Percentiles rank a stretch among this genome's conserved stretches.
Evolutionary conservation across 495 filamentous ascomycete genomes (phyloP).

Genomic region (Neurospora discreta): DNA sequence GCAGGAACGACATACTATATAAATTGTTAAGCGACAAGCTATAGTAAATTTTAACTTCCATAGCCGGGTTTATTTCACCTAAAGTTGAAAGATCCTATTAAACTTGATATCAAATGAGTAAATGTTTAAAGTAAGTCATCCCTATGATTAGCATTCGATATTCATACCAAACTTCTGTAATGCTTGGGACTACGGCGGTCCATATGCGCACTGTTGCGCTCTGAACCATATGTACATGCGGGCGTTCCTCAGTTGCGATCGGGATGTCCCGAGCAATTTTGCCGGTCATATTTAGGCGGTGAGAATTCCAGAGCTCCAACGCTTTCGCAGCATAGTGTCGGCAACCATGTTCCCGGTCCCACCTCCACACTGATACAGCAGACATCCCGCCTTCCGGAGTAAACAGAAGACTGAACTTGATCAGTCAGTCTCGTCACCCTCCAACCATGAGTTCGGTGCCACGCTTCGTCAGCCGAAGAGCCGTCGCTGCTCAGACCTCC

Average conservation of each 20-base stretch:
- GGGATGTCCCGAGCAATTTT: neutral
- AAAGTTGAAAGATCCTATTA: too few relatives aligned
- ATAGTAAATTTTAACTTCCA: too few relatives aligned
- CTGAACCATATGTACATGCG: neutral
- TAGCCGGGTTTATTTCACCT: too few relatives aligned
- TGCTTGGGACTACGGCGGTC: neutral
- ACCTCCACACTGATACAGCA: too few relatives aligned
- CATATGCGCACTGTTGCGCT: neutral
- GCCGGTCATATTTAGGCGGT: neutral
- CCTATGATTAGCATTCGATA: too few relatives aligned
- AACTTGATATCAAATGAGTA: too few relatives aligned
- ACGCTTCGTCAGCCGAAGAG: slow-evolving; percentile 4
- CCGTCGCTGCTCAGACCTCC: neutral
- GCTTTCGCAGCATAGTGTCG: neutral
- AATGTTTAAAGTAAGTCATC: too few relatives aligned
- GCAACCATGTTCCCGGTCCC: neutral
- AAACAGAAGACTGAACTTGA: neutral
- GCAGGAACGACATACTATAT: too few relatives aligned
- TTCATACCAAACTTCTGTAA: too few relatives aligned
- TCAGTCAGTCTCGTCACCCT: neutral
- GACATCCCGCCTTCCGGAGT: neutral
- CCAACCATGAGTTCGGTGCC: slow-evolving; percentile 15
- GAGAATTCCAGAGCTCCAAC: neutral
- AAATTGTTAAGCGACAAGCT: too few relatives aligned
- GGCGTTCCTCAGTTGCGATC: neutral